Base-by-base conservation (phyloP, 805 yeast genomes). In the Jamesozyma piceae region DNA sequence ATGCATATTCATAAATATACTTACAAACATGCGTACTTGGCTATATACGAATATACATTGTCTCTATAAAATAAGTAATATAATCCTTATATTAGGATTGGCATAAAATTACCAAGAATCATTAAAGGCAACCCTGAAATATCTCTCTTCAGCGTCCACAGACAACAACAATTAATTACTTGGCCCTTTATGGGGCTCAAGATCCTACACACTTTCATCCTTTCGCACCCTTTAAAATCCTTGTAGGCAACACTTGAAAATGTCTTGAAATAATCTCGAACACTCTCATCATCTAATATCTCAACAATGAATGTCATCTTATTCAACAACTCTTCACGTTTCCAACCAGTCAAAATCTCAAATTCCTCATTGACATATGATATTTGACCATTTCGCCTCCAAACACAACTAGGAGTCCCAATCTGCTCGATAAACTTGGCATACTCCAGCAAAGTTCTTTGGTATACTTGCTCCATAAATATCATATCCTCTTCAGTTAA, bases 51-150 rank as follows among this genome's bases (percentile, higher is more conserved):
- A n/a, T n/a, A n/a, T n/a, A n/a, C n/a, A n/a, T n/a, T n/a, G n/a
- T n/a, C n/a, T n/a, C n/a, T n/a, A n/a, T n/a, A n/a, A n/a, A n/a
- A n/a, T n/a, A n/a, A n/a, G n/a, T n/a, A n/a, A n/a, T n/a, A n/a
- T n/a, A n/a, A n/a, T n/a, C n/a, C n/a, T n/a, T n/a, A n/a, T n/a
- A n/a, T 36, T 5, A 49, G 27, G 4, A 86, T 80, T 0, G 97
- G 97, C 52, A 90, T 68, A 59, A 90, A 90, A 58, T 87, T 92
- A 15, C 96, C 97, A 28, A 90, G 75, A 19, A 92, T 82, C 95
- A 90, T 89, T 87, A 92, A 82, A 14, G 98, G 98, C 41, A 90
- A 81, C 8, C 96, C 97, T 65, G 92, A 90, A 15, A 90, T 94
- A 58, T 90, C 97, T 59, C 97, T 71, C 57, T 89, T 88, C 49